Base-by-base conservation (phyloP, 495 filamentous ascomycete genomes). In the Xylaria sp. region DNA sequence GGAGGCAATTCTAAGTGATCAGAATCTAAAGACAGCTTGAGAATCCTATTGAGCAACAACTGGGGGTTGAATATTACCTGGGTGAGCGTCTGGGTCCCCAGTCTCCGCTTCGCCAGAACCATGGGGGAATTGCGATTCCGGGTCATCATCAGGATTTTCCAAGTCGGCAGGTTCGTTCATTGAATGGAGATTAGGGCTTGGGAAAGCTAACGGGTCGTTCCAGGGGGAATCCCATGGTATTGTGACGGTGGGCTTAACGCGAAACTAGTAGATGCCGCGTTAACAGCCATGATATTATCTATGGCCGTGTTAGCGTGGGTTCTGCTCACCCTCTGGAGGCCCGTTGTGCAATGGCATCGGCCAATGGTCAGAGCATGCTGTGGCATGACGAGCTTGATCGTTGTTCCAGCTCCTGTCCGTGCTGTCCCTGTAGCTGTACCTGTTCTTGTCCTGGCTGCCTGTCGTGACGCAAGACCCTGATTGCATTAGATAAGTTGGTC, bases 271-370 rank as follows among this genome's bases (percentile, higher is more conserved):
- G 21, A 64, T 17, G 29, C 26, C 21, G 52, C 53, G 61, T 77
- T 48, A 77, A 67, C 24, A 75, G 12, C 2, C 57, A 37, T 11
- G 3, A 26, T 19, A 40, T 2, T 15, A 24, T 31, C 29, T 17
- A 35, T 46, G 37, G 11, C 33, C 31, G 29, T n/a, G 26, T 24
- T n/a, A 35, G 67, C 14, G 21, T 29, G 43, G 31, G 33, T 12
- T 19, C 17, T 37, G 58, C 72, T 73, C 65, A 79, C 77, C 31
- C 77, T 75, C 70, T 77, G 67, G 70, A 73, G 77, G 52, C 72
- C 77, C 29, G 72, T 74, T 33, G 70, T 71, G 46, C 61, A 73
- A 21, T 70, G 43, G 44, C 77, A 77, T 48, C 44, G 73, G 64
- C 77, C 70, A 64, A 79, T 71, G 58, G 70, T 63, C 52, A 79